These are phyloP conservation scores for Suhomyces kilbournensis DNA, from an alignment of 805 yeast species.

Conservation along the genomic window DNA sequence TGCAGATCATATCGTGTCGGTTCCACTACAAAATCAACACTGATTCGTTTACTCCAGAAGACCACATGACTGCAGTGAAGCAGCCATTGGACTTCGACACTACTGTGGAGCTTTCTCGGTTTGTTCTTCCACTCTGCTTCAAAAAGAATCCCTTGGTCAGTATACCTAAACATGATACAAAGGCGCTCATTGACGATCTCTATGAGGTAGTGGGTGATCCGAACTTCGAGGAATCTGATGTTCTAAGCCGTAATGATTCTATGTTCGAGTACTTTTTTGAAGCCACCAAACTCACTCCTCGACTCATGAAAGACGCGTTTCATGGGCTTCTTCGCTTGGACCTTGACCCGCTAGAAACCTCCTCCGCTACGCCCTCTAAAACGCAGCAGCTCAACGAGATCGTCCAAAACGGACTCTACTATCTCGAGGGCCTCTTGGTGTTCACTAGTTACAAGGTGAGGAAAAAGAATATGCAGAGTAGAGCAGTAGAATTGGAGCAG, in stretches of 20 bases:
- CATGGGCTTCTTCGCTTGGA: constrained; percentile 43
- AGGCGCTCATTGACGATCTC: constrained; percentile 65
- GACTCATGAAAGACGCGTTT: constrained; percentile 48
- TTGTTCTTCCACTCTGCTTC: constrained; percentile 54
- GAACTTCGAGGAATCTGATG: constrained; percentile 38
- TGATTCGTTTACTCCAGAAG: constrained; percentile 59
- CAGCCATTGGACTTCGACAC: constrained; percentile 26
- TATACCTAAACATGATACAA: constrained; percentile 67
- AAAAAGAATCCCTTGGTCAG: constrained; percentile 58
- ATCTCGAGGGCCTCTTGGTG: constrained; percentile 63
- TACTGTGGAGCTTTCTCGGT: constrained; percentile 40
- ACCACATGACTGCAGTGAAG: constrained; percentile 50
- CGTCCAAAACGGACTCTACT: constrained; percentile 59
- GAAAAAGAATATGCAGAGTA: constrained; percentile 73
- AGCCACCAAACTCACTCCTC: constrained; percentile 39
- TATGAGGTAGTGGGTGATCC: constrained; percentile 73
- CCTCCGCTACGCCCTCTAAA: background rate
- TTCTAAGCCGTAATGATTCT: constrained; percentile 46
- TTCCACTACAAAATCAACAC: constrained; percentile 64
- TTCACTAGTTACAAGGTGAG: constrained; percentile 68
- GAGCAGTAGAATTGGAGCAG: constrained; percentile 76
- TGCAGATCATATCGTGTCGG: constrained; percentile 76
- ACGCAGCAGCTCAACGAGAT: constrained; percentile 7
- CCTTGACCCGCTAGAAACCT: constrained; percentile 15
- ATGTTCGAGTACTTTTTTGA: constrained; percentile 48